Evolutionary conservation across 2,329 filamentous ascomycete species (phyloP), one percentile per base, ranked within the genome.

Genomic region (Venturia pyrina): DNA sequence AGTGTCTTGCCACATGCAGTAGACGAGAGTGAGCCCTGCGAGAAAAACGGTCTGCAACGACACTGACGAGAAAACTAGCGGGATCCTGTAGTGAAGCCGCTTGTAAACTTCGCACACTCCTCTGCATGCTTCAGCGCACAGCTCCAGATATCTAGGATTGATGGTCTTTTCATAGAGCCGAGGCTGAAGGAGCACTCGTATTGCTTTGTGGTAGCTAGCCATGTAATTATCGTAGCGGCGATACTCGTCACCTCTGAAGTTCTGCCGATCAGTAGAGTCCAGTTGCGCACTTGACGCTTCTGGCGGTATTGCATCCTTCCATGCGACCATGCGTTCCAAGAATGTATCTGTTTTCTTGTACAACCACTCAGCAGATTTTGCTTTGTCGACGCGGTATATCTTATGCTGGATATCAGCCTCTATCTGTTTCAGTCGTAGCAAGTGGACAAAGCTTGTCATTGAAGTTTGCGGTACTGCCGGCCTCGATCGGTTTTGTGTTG

Each of bases 1-100:
- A 43, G 61, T 41, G 17, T 41, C 61, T 24, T 44, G 61, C 61
- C 61, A 63, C n/a, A 46, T 46, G 44, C 61, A 63, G 32, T 63
- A 63, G 7, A 63, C 37, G 10, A 63, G 41, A 48, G 61, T 63
- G n/a, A 63, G 28, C 17, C 61, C 61, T 7, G 61, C 57, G 7
- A 61, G 57, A 28, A 61, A 60, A 4, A 60, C 57, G 3, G 57
- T 37, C n/a, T 60, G 57, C 28, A 60, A 28, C 41, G 57, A 61
- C 57, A 61, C 21, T 8, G 34, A 41, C 15, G 57, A 41, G 21
- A 61, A 61, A 7, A 44, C 57, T 19, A 61, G 19, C 8, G 57
- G 57, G 13, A 61, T 41, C 41, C 21, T 61, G 13, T 61, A 61
- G 57, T 61, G 57, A 40, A 61, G 57, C 28, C 41, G 37, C 37